Base-by-base conservation (phyloP, 306 rosid species). In the Cotoneaster glaucophyllus region DNA sequence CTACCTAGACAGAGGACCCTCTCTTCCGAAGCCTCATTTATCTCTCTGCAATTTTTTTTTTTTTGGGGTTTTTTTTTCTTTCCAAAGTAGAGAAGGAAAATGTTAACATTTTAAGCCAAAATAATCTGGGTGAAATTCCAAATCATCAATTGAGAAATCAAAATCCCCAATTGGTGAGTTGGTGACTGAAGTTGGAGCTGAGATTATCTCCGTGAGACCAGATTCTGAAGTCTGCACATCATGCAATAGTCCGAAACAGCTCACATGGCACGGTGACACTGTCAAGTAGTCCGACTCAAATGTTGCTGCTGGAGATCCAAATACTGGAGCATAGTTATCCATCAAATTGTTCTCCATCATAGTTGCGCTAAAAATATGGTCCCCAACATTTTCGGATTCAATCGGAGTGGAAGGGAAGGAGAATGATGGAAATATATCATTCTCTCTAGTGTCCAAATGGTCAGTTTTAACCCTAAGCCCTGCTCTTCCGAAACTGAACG, bases 131-230 rank as follows among this genome's bases (percentile, higher is more conserved):
- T 65, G 86, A 31, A 88, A 80, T 80, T 88, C 88, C n/a, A 74
- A 64, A 52, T 85, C 71, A 0, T 81, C 85, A 17, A 87, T 74
- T 11, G 81, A 37, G 78, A 87, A 34, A 80, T 85, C 91, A 22
- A 83, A 80, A 44, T 83, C 86, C 61, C 70, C 73, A 18, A 87
- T 85, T 13, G 91, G 88, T 1, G 96, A 94, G 82, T 87, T 90
- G 80, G 83, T 32, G 69, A 53, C 87, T 5, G 97, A 91, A 79
- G 84, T 87, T 56, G 91, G 82, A 18, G 84, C 82, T 53, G 98
- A 94, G 52, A 87, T 67, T 5, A 84, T 88, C 70, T 90, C 97
- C 21, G 78, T 83, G 74, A 77, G 76, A 67, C 84, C 88, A 64
- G 93, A 88, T 10, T 89, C 90, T 34, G 95, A 80, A 73, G 82